Evolutionary conservation across 495 filamentous ascomycete genomes (phyloP), one percentile per base, ranked within the genome.

Genomic region (Penicillium egyptiacum): DNA sequence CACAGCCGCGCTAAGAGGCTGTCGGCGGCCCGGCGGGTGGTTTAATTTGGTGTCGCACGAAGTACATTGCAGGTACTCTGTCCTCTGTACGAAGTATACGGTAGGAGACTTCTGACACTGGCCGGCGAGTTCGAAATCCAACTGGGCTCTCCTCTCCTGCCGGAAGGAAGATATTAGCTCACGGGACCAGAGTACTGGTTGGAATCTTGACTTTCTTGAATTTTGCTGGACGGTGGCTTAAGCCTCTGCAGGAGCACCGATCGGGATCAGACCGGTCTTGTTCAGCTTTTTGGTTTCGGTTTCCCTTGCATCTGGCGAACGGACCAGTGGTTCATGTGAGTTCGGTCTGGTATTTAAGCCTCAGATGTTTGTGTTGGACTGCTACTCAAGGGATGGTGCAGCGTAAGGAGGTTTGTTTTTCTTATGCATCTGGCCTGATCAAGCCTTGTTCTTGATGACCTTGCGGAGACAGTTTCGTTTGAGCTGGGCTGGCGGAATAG

Each of bases 291-390:
- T 30, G 17, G 14, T 20, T 30, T 47, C 16, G 35, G 42, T 52
- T 62, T 49, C 30, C 59, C 62, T 61, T 65, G 55, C 62, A 63
- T 62, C 20, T 30, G 19, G 37, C 26, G 62, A 60, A 65, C 65
- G 52, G 65, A 67, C 62, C 65, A 67, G 47, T 33, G 23, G 65
- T 65, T 67, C 62, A 49, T 62, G 41, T 51, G 37, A 56, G 50
- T 4, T 48, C 17, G 16, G 31, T 19, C 23, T n/a, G 19, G 11
- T 8, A 11, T 20, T 22, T 25, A 28, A 43, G 53, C 30, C 56
- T 50, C 44, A 25, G 42, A 16, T 22, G 11, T 26, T 33, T 33
- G 9, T 35, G 33, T 8, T 39, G 16, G 16, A 37, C n/a, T 37
- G 16, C 16, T 39, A 17, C n/a, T 56, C 57, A 60, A 57, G 57